Percentiles rank a stretch among this genome's conserved stretches.
Conservation (phyloP, 805 yeast genomes). For the Metschnikowia aberdeeniae region DNA sequence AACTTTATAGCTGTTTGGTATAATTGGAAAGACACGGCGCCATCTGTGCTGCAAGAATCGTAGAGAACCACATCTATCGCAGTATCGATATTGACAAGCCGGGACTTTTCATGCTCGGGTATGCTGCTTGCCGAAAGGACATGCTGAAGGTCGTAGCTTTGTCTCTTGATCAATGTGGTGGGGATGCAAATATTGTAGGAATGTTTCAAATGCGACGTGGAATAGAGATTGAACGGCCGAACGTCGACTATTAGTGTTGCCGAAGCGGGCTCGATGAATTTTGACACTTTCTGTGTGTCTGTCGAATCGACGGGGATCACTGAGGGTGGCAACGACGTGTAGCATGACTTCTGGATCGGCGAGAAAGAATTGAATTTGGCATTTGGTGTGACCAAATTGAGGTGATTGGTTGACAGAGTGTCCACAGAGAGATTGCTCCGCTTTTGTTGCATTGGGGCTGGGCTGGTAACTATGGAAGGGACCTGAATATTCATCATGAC, state of each 20-base stretch:
- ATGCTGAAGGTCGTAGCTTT: slow-evolving; percentile 29
- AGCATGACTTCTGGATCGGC: slow-evolving; percentile 17
- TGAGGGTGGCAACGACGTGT: slow-evolving; percentile 10
- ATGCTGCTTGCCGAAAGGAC: slow-evolving; percentile 31
- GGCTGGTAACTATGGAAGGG: slow-evolving; percentile 1
- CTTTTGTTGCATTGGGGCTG: not conserved
- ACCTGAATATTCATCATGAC: slow-evolving; percentile 3
- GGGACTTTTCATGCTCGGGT: slow-evolving; percentile 18
- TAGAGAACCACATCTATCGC: slow-evolving; percentile 28
- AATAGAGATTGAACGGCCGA: slow-evolving; percentile 37
- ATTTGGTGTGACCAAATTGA: not conserved
- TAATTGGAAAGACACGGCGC: slow-evolving; percentile 23
- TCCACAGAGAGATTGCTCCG: slow-evolving; percentile 3
- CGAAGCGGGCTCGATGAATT: not conserved
- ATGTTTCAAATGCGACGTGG: slow-evolving; percentile 24
- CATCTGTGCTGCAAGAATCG: slow-evolving; percentile 26
- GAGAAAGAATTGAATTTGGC: slow-evolving; percentile 7
- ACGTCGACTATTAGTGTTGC: slow-evolving; percentile 29
- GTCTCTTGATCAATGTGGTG: slow-evolving; percentile 40
- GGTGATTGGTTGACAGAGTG: not conserved
- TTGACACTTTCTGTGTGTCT: slow-evolving; percentile 6
- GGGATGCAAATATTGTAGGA: slow-evolving; percentile 42
- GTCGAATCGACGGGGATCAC: slow-evolving; percentile 12
- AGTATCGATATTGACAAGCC: slow-evolving; percentile 15
- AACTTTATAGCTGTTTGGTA: slow-evolving; percentile 35